Conservation (phyloP, 257 asterid species). For the Penstemon barbatus region DNA sequence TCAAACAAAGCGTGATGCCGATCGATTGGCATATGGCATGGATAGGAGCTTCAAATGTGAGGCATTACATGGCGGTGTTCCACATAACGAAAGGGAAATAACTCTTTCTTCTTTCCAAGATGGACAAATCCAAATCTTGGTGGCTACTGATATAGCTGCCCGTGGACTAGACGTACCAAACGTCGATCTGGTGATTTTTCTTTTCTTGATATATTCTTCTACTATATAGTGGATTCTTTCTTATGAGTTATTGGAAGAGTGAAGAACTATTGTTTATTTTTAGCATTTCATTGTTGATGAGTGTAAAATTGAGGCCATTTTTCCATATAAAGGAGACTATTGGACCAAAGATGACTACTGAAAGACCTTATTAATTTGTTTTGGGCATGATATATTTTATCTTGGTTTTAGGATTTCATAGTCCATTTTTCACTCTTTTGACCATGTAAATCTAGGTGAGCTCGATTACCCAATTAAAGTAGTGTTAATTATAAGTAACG, state of each 20-base stretch:
- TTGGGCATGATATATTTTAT: background rate
- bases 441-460: too few species aligned
- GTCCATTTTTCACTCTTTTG: too few species aligned
- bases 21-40: constrained; percentile 70
- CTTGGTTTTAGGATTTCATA: background rate
- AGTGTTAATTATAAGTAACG: too few species aligned
- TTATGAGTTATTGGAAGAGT: constrained; percentile 7
- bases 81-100: constrained; percentile 89
- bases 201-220: background rate
- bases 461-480: too few species aligned
- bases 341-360: too few species aligned
- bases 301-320: too few species aligned
- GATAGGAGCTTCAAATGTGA: constrained; percentile 68
- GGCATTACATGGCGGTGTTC: constrained; percentile 91
- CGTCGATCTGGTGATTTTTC: constrained; percentile 77
- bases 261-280: background rate
- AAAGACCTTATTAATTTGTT: background rate
- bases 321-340: background rate
- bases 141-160: constrained; percentile 98
- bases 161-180: constrained; percentile 99
- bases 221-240: background rate
- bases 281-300: too few species aligned
- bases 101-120: constrained; percentile 79
- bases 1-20: constrained; percentile 98
- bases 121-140: constrained; percentile 67